Evolutionary conservation across 306 rosid genomes (phyloP), one percentile per base, ranked within the genome.

Genomic region (Prunus armeniaca): DNA sequence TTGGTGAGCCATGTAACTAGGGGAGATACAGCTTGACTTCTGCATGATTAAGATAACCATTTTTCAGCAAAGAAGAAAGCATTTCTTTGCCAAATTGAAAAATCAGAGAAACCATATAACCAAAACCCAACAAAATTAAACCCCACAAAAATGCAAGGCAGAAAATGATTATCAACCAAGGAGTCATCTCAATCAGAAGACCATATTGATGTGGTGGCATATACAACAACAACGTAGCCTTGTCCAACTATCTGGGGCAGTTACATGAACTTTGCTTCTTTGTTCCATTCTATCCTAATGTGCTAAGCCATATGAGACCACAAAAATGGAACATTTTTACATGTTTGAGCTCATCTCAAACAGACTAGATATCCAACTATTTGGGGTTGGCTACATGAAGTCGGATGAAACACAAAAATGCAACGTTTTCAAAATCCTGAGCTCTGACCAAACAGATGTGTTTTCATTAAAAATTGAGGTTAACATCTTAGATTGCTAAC

Each of bases 1-100:
- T 81, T 88, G 91, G 6, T 62, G 84, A 30, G 81, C 69, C 85
- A 88, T 85, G 73, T 88, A 88, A 74, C 74, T 54, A 32, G 85
- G 49, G 11, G 83, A 55, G 65, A 74, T 88, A 79, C 82, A 79
- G 57, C 83, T 68, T 65, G 81, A 77, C 67, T 34, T 78, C 91
- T 88, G 86, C 34, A 67, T 52, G 14, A 71, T 67, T 38, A 22
- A 58, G 58, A 24, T 34, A 3, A 41, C 7, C 15, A 46, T 14
- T 67, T 46, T 46, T 25, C 34, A 56, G 41, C 65, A 8, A 46
- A 27, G 10, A 69, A 69, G 25, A 69, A 49, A 14, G 60, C 51
- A 27, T 56, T 56, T 10, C 28, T 19, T n/a, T 56, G 43, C 43
- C 43, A 6, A 38, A 38, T 38, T 38, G 43, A 38, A 38, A 38